Percentiles rank a stretch among this genome's conserved stretches.
Evolutionary conservation across 106 monocot species (phyloP).

Genomic region (Dioscorea dumetorum): DNA sequence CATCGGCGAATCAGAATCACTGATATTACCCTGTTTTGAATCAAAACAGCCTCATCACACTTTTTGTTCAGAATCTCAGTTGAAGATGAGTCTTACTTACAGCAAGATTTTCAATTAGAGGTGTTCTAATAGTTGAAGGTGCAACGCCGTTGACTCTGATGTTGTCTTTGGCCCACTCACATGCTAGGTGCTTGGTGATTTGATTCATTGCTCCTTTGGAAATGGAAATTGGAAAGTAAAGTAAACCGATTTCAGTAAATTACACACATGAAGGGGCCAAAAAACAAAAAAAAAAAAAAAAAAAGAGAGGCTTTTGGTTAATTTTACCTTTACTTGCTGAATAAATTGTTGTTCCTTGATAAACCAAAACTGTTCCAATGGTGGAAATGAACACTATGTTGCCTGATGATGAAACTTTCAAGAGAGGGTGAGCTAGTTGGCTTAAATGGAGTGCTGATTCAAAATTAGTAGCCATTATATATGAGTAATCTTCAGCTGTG

Average conservation of each 20-base stretch:
- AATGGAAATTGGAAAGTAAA: no score
- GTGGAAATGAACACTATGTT: conserved; percentile 29
- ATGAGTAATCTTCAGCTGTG: conserved; percentile 9
- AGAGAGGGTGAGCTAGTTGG: conserved; percentile 29
- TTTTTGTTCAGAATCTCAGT: not conserved
- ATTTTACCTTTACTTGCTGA: conserved; percentile 14
- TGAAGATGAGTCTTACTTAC: not conserved
- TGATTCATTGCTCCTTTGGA: conserved; percentile 36
- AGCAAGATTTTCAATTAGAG: not conserved
- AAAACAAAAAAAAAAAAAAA: no score
- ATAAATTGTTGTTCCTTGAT: conserved; percentile 2
- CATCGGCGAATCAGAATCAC: not conserved
- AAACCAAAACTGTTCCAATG: not conserved
- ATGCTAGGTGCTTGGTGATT: conserved; percentile 25
- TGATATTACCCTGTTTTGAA: not conserved
- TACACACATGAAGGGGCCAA: no score
- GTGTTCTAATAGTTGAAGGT: conserved; percentile 20
- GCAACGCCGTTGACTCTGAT: conserved; percentile 33
- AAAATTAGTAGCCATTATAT: conserved; percentile 20
- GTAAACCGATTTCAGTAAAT: not conserved
- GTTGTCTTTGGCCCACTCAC: conserved; percentile 33
- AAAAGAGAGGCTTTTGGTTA: not conserved
- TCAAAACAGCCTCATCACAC: not conserved
- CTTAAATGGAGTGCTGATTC: conserved; percentile 36
- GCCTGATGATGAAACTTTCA: conserved; percentile 21